phyloP scores from a whole-genome alignment of 306 rosid genomes.

The Casuarina equisetifolia region DNA sequence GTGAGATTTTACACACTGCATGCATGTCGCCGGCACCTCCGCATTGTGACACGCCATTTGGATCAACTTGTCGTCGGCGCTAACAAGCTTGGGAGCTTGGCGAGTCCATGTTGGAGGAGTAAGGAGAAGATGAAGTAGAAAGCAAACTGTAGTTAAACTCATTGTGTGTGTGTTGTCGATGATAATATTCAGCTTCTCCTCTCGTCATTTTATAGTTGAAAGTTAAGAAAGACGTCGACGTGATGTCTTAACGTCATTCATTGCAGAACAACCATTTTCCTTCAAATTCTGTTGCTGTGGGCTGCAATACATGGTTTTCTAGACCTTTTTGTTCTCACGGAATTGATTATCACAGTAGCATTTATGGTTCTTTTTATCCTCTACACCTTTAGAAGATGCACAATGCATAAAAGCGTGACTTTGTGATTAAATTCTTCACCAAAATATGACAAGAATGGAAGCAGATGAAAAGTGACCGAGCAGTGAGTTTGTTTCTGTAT shows the following conservation, averaged over 20 bases:
- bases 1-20: slow-evolving; percentile 19
- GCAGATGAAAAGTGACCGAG: too few species aligned
- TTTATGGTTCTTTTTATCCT: neutral
- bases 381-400: too few species aligned
- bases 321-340: neutral
- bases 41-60: slow-evolving; percentile 16
- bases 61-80: slow-evolving; percentile 19
- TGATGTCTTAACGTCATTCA: neutral
- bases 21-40: slow-evolving; percentile 20
- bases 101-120: neutral
- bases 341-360: neutral
- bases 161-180: slow-evolving; percentile 2
- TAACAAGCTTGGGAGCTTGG: slow-evolving; percentile 11
- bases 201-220: neutral
- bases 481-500: too few species aligned
- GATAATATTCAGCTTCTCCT: neutral
- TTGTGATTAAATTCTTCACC: too few species aligned
- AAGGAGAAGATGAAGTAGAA: slow-evolving; percentile 15
- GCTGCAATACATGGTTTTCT: neutral
- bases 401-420: too few species aligned
- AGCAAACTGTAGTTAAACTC: neutral
- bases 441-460: too few species aligned
- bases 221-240: neutral
- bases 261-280: neutral
- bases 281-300: neutral